phyloP scores from a whole-genome alignment of 2,329 filamentous ascomycete genomes.

The Colletotrichum sp. region DNA sequence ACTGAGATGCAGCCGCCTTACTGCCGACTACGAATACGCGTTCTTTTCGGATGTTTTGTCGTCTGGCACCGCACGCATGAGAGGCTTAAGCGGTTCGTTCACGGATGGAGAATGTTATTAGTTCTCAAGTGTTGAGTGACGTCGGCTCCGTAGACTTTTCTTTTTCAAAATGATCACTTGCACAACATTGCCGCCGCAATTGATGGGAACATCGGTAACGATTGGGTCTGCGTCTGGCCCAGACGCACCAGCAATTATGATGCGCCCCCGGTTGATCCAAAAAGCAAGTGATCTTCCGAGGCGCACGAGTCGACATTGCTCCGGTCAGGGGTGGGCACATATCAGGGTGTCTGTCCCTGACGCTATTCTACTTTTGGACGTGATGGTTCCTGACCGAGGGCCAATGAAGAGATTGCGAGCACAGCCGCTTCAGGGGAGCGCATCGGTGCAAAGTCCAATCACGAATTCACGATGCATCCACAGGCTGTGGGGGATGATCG shows the following conservation, averaged over 20 bases:
- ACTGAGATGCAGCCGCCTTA: neutral
- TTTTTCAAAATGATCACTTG: neutral
- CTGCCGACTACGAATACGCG: neutral
- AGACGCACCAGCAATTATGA: neutral
- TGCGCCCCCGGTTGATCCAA: neutral
- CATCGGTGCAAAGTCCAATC: neutral
- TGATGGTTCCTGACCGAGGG: neutral
- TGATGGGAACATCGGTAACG: neutral
- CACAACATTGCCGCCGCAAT: neutral
- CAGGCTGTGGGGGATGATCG: neutral
- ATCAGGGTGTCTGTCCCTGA: neutral
- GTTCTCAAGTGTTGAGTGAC: neutral
- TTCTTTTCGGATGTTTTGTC: neutral
- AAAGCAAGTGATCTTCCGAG: neutral
- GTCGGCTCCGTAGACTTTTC: neutral
- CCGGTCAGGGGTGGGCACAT: neutral
- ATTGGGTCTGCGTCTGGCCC: neutral
- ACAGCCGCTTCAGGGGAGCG: neutral
- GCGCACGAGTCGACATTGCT: neutral
- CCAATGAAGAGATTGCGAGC: neutral
- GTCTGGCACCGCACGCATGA: neutral
- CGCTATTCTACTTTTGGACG: neutral
- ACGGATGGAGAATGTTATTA: neutral
- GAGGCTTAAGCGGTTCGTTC: neutral
- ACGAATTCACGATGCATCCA: neutral